These are phyloP conservation scores for Begonia masoniana DNA, from an alignment of 306 rosid genomes.

Conservation along the genomic window DNA sequence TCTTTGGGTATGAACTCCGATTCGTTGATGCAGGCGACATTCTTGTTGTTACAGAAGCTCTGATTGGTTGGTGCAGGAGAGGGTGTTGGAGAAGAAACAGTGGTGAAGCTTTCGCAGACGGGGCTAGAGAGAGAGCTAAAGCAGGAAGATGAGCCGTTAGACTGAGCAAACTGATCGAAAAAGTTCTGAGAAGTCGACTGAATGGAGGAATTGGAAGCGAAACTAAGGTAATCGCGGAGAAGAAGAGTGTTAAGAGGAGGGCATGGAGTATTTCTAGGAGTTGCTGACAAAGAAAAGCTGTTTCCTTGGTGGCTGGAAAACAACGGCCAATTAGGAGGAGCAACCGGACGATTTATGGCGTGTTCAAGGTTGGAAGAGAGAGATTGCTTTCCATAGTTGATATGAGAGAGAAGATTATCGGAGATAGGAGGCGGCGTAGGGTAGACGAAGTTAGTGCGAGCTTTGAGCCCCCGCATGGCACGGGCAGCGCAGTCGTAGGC, in stretches of 20 bases:
- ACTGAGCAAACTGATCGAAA: not conserved
- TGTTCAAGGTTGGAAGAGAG: conserved; percentile 5
- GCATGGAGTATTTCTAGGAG: conserved; percentile 7
- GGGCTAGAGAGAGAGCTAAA: not conserved
- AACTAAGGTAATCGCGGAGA: conserved; percentile 25
- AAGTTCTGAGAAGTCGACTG: conserved; percentile 5
- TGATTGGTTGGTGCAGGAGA: conserved; percentile 3
- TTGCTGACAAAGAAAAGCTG: conserved; percentile 1
- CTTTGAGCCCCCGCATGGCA: conserved; percentile 83
- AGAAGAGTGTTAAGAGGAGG: conserved; percentile 41
- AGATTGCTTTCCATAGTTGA: conserved; percentile 24
- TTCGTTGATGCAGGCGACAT: not conserved
- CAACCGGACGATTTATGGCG: conserved; percentile 6
- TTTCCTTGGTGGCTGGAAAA: conserved; percentile 7
- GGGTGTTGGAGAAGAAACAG: not conserved
- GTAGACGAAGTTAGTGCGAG: conserved; percentile 73
- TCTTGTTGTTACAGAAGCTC: not conserved
- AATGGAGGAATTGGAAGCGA: conserved; percentile 2
- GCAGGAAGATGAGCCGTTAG: not conserved
- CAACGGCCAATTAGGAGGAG: conserved; percentile 10
- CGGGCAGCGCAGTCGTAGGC: conserved; percentile 96
- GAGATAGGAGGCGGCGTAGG: conserved; percentile 29
- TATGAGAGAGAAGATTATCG: not conserved
- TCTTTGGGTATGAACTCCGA: conserved; percentile 38
- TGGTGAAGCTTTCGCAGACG: not conserved